Conservation (phyloP, 352 stramenopile species). For the Phytophthora megakarya region DNA sequence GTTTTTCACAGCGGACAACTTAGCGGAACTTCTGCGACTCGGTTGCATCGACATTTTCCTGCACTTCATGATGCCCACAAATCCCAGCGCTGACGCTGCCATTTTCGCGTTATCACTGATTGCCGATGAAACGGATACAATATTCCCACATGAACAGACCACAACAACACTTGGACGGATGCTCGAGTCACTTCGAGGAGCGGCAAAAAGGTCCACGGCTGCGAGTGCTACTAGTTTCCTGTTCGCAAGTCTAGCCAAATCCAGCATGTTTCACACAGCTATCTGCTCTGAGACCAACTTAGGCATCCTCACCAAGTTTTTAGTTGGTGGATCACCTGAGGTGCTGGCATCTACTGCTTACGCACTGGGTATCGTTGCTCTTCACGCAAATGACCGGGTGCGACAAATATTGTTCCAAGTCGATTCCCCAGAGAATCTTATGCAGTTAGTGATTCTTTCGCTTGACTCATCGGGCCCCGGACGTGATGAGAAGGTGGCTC, state of each 20-base stretch:
- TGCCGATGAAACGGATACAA: slow-evolving; percentile 52
- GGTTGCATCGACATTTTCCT: slow-evolving; percentile 65
- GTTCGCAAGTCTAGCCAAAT: slow-evolving; percentile 62
- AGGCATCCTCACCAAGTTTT: slow-evolving; percentile 67
- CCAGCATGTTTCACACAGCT: slow-evolving; percentile 43
- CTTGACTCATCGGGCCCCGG: slow-evolving; percentile 6
- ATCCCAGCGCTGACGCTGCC: slow-evolving; percentile 50
- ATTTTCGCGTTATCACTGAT: slow-evolving; percentile 64
- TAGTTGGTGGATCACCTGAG: slow-evolving; percentile 57
- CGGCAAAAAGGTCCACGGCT: slow-evolving; percentile 59
- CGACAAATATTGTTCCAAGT: slow-evolving; percentile 60
- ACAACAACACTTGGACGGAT: slow-evolving; percentile 35
- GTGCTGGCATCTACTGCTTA: slow-evolving; percentile 58
- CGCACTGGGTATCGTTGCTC: slow-evolving; percentile 55
- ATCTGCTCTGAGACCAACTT: slow-evolving; percentile 64
- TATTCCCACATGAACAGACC: slow-evolving; percentile 60
- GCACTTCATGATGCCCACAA: slow-evolving; percentile 48
- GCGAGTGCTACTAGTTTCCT: slow-evolving; percentile 63
- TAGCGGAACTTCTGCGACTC: slow-evolving; percentile 53
- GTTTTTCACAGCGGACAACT: slow-evolving; percentile 46
- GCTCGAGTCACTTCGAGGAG: slow-evolving; percentile 68
- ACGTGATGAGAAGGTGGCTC: slow-evolving; percentile 41
- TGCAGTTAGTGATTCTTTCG: slow-evolving; percentile 48
- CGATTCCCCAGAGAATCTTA: slow-evolving; percentile 46
- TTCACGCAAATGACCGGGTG: slow-evolving; percentile 39